A percentile compares a stretch with the other conserved stretches of the same genome.
Evolutionary conservation across 2,329 filamentous ascomycete species (phyloP).

Genomic region (Fonsecaea pugnacius): DNA sequence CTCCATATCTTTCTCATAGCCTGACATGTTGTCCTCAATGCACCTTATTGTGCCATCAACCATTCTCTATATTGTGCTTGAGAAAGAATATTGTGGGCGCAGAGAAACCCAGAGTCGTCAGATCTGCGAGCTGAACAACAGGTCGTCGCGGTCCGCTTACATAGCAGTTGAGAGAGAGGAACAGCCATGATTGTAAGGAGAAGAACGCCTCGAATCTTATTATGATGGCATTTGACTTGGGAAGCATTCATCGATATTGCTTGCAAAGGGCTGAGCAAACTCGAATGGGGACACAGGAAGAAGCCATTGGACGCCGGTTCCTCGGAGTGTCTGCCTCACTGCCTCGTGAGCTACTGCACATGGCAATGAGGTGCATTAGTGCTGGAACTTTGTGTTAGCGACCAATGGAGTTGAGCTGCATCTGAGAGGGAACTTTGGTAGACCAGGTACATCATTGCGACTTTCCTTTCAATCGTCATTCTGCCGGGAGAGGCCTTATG

Average conservation of each 20-base stretch:
- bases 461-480: not conserved
- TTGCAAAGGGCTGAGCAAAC: slow-evolving; percentile 11
- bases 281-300: not conserved
- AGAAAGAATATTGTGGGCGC: not conserved
- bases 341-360: slow-evolving; percentile 2
- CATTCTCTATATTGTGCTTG: not conserved
- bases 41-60: not conserved
- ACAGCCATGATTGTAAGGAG: slow-evolving; percentile 6
- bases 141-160: not conserved
- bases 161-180: not conserved
- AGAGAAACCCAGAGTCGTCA: not conserved
- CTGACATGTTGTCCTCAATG: not conserved
- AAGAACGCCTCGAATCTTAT: not conserved
- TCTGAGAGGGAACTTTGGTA: slow-evolving; percentile 12
- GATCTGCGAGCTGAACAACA: not conserved
- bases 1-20: slow-evolving; percentile 1
- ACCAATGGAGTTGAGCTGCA: not conserved
- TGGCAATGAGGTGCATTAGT: slow-evolving; percentile 22
- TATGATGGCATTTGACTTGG: not conserved
- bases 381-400: slow-evolving; percentile 9
- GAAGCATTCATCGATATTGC: not conserved
- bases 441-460: slow-evolving; percentile 12
- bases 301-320: slow-evolving; percentile 1
- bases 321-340: slow-evolving; percentile 12
- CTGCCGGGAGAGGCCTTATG: not conserved